These are phyloP conservation scores for Ceratocystis eucalypticola DNA, from an alignment of 2,329 filamentous ascomycete genomes.

Conservation along the genomic window DNA sequence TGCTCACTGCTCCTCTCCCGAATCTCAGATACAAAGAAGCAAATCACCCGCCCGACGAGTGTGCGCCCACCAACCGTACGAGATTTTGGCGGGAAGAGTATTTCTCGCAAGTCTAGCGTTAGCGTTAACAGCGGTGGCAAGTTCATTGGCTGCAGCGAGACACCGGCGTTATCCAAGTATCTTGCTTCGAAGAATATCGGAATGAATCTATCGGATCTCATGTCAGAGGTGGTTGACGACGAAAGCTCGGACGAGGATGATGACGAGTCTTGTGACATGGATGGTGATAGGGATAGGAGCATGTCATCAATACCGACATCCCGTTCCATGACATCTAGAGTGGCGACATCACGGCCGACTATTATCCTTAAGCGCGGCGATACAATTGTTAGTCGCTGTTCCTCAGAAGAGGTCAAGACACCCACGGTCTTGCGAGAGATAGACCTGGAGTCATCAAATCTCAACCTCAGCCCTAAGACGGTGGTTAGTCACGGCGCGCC, in stretches of 20 bases:
- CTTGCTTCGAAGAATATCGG: constrained; percentile 18
- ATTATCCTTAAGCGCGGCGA: constrained; percentile 17
- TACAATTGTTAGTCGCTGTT: constrained; percentile 13
- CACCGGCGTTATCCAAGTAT: constrained; percentile 16
- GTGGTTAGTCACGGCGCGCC: constrained; percentile 62
- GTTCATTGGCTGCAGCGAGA: constrained; percentile 18
- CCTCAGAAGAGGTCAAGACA: constrained; percentile 17
- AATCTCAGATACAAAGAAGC: constrained; percentile 17
- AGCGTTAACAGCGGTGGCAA: constrained; percentile 9
- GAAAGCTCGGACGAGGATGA: constrained; percentile 13
- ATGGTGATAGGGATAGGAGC: constrained; percentile 4
- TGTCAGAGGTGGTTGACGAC: constrained; percentile 12
- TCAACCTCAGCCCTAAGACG: constrained; percentile 55
- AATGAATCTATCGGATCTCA: constrained; percentile 15
- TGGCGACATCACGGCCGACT: constrained; percentile 12
- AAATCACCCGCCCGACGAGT: constrained; percentile 14
- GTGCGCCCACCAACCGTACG: neutral
- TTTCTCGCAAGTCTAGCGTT: constrained; percentile 7
- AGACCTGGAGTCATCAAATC: constrained; percentile 36
- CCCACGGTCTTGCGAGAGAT: constrained; percentile 26
- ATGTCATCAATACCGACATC: constrained; percentile 6
- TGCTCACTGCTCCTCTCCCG: constrained; percentile 18
- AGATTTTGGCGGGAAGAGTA: constrained; percentile 6
- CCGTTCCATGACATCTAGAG: neutral
- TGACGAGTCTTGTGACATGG: constrained; percentile 6